phyloP scores from a whole-genome alignment of 2,329 filamentous ascomycete species.

The Stylonectria norvegica region DNA sequence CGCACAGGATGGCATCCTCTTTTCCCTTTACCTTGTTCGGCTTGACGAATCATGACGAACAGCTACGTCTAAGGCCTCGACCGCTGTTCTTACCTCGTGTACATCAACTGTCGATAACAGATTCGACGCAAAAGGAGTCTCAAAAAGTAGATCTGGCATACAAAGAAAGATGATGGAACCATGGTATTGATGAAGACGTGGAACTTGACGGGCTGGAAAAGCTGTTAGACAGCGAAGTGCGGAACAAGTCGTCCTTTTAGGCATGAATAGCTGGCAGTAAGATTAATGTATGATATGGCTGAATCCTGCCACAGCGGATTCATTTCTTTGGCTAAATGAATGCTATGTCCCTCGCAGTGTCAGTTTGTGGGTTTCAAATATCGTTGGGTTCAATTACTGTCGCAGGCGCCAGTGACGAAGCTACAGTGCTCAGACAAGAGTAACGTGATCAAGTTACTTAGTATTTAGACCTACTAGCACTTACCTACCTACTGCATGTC shows the following conservation, averaged over 20 bases:
- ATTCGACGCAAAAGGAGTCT: slow-evolving; percentile 7
- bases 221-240: background rate
- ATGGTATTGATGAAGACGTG: slow-evolving; percentile 5
- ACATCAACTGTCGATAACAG: slow-evolving; percentile 13
- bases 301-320: slow-evolving; percentile 14
- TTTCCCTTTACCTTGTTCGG: slow-evolving; percentile 14
- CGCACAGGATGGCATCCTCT: slow-evolving; percentile 14
- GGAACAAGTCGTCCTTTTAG: background rate
- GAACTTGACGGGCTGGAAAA: slow-evolving; percentile 1
- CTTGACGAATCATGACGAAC: slow-evolving; percentile 25
- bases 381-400: too few species aligned
- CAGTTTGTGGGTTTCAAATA: too few species aligned
- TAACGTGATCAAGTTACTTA: too few species aligned
- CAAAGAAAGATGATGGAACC: slow-evolving; percentile 9
- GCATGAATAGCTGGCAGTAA: slow-evolving; percentile 20
- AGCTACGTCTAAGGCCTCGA: slow-evolving; percentile 10
- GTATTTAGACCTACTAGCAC: too few species aligned
- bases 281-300: slow-evolving; percentile 26
- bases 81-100: slow-evolving; percentile 14
- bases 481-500: too few species aligned
- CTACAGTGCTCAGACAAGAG: too few species aligned
- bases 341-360: slow-evolving; percentile 2
- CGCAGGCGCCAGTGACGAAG: too few species aligned
- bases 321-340: slow-evolving; percentile 12
- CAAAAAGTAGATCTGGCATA: slow-evolving; percentile 16